Base-by-base conservation (phyloP, 805 yeast genomes). In the Metschnikowia matae region DNA sequence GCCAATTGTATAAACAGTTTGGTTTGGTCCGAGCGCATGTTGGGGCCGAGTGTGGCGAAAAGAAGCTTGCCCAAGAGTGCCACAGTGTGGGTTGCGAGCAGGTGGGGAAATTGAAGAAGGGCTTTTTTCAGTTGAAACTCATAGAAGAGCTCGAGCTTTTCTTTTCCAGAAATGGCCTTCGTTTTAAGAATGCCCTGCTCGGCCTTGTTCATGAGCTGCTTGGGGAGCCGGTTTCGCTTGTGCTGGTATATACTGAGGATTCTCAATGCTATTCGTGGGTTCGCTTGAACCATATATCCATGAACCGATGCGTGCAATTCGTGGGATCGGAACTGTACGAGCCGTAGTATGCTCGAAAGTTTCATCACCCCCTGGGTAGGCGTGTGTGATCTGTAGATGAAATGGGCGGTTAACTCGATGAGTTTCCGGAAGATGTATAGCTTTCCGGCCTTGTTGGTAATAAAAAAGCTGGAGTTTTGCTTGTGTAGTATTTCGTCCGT, bases 171-270 rank as follows among this genome's bases (percentile, higher is more conserved):
- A 40, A 65, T 51, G 8, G 33, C 51, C 15, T 40, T 15, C 3
- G 68, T 53, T 15, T 52, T 48, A 17, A 72, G 48, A 6, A 71
- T 58, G 6, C 74, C 77, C 17, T 60, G 56, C 38, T 65, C 59
- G 32, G 61, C 63, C 37, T 54, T 65, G 39, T 51, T 50, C 57
- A 63, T 48, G 26, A 62, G 47, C 18, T 51, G 48, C 41, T 50
- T 52, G 11, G 57, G 53, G 26, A 70, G 50, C 7, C 50, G 35
- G 8, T 62, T 49, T 39, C 65, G 62, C 14, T 55, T 58, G 6
- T 58, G 41, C 35, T 56, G 47, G 55, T 63, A 62, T 26, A 51
- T 53, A 1, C 56, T 48, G n/a, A 70, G 57, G 17, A 70, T 52
- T 40, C 57, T 57, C 26, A 68, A 15, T 2, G 70, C 54, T 15